phyloP scores from a whole-genome alignment of 441 rosid genomes.

The Brassica hybrid region DNA sequence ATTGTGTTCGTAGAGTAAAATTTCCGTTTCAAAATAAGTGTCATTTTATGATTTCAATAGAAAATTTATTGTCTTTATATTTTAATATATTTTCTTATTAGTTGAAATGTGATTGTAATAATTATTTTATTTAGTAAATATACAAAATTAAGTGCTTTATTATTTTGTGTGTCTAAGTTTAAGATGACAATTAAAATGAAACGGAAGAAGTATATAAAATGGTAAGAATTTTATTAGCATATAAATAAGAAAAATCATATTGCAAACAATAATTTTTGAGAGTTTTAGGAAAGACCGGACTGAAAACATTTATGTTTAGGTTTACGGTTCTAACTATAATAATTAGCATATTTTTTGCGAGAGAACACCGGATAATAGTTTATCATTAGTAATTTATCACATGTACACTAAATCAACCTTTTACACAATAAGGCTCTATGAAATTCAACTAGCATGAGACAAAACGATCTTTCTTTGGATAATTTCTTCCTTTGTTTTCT shows the following conservation, averaged over 20 bases:
- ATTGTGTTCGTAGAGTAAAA: no score
- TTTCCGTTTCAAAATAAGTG: no score
- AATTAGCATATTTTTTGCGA: not conserved
- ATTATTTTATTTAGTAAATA: no score
- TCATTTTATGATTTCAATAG: no score
- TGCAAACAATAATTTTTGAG: not conserved
- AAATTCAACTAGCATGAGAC: slow-evolving; percentile 1
- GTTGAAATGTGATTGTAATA: no score
- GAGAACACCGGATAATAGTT: not conserved
- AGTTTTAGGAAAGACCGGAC: not conserved
- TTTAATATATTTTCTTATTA: no score
- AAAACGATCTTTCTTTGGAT: not conserved
- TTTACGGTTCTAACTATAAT: not conserved
- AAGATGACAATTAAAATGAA: no score
- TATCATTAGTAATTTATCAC: not conserved
- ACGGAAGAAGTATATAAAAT: no score
- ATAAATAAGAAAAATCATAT: not conserved
- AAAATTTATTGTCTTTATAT: no score
- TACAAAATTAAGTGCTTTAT: no score
- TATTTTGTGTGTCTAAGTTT: no score
- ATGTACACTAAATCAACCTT: not conserved
- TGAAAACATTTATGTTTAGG: slow-evolving; percentile 3
- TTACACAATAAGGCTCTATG: not conserved
- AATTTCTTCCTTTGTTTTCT: not conserved
- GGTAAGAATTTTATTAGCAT: no score